These are phyloP conservation scores for Saturnispora hagleri DNA, from an alignment of 805 yeast genomes.

Conservation along the genomic window DNA sequence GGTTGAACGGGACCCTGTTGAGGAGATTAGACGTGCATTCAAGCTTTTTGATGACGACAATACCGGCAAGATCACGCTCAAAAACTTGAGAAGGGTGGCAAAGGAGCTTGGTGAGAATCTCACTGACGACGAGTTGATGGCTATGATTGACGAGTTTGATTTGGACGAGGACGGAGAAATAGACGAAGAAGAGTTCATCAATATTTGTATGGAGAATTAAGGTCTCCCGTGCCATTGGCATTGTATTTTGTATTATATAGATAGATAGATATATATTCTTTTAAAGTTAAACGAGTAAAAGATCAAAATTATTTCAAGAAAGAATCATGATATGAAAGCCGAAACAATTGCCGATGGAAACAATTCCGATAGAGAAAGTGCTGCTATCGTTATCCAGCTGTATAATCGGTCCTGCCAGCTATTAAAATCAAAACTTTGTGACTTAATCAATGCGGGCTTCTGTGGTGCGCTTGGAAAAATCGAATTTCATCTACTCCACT, in stretches of 20 bases:
- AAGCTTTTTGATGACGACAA: slow-evolving; percentile 78
- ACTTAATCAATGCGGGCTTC: neutral
- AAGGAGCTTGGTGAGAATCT: slow-evolving; percentile 87
- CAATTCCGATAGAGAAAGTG: no score
- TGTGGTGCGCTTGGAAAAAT: slow-evolving; percentile 2
- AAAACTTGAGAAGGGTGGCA: slow-evolving; percentile 81
- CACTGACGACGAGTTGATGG: slow-evolving; percentile 85
- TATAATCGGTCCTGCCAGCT: neutral
- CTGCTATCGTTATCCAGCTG: neutral
- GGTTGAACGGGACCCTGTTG: slow-evolving; percentile 83
- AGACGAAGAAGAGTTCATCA: slow-evolving; percentile 82
- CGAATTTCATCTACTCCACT: neutral
- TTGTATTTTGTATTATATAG: neutral
- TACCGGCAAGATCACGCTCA: slow-evolving; percentile 76
- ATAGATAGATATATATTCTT: neutral
- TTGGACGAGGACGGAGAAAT: slow-evolving; percentile 94
- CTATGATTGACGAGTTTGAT: slow-evolving; percentile 97
- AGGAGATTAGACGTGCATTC: slow-evolving; percentile 87
- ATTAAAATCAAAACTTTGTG: no score
- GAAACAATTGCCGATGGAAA: neutral
- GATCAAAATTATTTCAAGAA: neutral
- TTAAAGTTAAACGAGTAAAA: neutral
- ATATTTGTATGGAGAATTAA: slow-evolving; percentile 68
- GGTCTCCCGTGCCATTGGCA: neutral
- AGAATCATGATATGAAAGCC: neutral